Base-by-base conservation (phyloP, 805 yeast genomes). In the Hanseniaspora occidentalis region DNA sequence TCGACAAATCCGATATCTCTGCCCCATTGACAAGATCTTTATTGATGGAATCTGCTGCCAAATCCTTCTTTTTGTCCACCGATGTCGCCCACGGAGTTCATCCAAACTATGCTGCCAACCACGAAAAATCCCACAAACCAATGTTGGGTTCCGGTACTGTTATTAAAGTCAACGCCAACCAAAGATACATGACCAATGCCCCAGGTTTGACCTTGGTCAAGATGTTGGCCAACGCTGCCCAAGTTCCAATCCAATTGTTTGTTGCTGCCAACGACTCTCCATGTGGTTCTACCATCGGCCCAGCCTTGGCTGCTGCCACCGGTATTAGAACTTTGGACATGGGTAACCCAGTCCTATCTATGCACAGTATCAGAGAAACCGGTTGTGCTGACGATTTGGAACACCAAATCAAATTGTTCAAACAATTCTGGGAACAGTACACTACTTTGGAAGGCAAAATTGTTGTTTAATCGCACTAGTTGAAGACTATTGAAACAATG, bases 61-160 rank as follows among this genome's bases (percentile, higher is more conserved):
- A 79, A 56, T 85, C 96, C 1, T 88, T 92, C 60, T 71, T 89
- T 50, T 60, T 92, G 35, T 88, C 96, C 0, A 84, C 95, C 0
- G 98, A 89, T 58, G 92, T 86, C 77, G 95, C 97, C 1, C 98
- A 89, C 57, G 97, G 95, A 24, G 81, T 89, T 29, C 96, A 89
- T 59, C 98, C 98, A 43, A 89, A 89, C 60, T 89, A 89, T 58
- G 63, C 73, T 4, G 71, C 70, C 40, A 73, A 73, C 50, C 82
- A 92, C 61, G 97, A 92, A 56, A 56, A 73, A 18, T 65, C 71
- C 45, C 94, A 89, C 59, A 73, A 75, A 47, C 97, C 98, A 1
- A 69, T 69, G 39, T 64, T 89, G 45, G 94, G 94, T 53, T 67
- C 68, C 26, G 98, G 98, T 6, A 96, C 97, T 0, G 96, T 86